phyloP scores from a whole-genome alignment of 2,329 filamentous ascomycete species.

The Bisporella sp. region DNA sequence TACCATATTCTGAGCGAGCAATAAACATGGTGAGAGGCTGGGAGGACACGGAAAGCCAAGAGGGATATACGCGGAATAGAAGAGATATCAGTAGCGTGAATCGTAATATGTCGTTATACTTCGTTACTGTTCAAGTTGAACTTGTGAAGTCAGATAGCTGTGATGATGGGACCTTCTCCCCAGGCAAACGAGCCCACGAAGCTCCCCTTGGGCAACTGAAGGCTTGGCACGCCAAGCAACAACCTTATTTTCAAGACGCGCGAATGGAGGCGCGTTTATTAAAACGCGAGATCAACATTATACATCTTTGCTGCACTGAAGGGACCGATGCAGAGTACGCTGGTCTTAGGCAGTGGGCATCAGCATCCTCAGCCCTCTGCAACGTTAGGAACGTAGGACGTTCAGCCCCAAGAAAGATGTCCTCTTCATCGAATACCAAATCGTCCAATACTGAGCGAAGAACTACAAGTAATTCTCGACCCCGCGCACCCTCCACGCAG shows the following conservation, averaged over 20 bases:
- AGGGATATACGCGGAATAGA: background rate
- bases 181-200: background rate
- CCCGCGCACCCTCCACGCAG: conserved; percentile 22
- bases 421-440: conserved; percentile 25
- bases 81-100: too few species aligned
- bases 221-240: background rate
- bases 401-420: conserved; percentile 16
- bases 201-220: background rate
- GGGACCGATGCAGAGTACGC: too few species aligned
- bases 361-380: too few species aligned
- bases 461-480: conserved; percentile 19
- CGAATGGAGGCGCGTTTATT: background rate
- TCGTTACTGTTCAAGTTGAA: too few species aligned
- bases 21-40: conserved; percentile 81
- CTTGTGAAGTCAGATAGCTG: too few species aligned
- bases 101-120: too few species aligned
- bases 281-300: too few species aligned
- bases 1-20: conserved; percentile 99
- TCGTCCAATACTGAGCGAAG: conserved; percentile 24
- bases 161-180: too few species aligned
- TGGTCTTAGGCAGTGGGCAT: too few species aligned
- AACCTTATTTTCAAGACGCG: background rate
- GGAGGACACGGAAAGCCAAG: background rate
- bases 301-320: too few species aligned
- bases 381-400: too few species aligned